These are phyloP conservation scores for Cucumis sativus DNA, from an alignment of 306 rosid genomes.

Conservation along the genomic window DNA sequence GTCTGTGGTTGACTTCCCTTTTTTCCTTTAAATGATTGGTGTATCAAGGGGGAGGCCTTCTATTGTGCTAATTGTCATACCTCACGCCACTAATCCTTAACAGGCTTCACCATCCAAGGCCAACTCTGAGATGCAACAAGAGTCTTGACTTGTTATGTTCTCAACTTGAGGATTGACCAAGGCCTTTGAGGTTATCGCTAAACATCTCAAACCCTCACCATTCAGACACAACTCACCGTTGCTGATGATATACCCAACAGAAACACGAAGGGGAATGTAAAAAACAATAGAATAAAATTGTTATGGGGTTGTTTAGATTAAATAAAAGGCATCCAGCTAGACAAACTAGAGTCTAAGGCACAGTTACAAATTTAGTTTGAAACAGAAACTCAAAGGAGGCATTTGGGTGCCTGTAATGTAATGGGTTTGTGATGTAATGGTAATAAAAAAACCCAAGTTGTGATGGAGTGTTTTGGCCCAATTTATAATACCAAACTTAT, in stretches of 20 bases:
- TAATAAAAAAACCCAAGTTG: too few species aligned
- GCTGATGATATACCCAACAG: background rate
- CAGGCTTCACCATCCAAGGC: background rate
- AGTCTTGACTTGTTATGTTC: background rate
- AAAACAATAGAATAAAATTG: background rate
- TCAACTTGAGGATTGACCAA: background rate
- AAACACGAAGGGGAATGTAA: background rate
- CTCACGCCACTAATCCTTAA: background rate
- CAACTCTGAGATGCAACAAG: background rate
- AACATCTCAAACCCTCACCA: background rate
- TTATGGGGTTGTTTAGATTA: background rate
- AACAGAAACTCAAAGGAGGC: too few species aligned
- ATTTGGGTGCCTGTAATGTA: too few species aligned
- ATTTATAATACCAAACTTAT: too few species aligned
- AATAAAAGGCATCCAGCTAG: too few species aligned
- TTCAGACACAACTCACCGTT: background rate
- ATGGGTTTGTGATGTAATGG: too few species aligned
- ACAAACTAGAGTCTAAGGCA: too few species aligned
- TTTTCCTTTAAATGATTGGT: background rate
- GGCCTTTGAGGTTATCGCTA: background rate
- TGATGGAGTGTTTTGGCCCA: too few species aligned
- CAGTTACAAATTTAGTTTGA: too few species aligned
- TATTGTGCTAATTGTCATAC: background rate
- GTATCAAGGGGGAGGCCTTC: background rate
- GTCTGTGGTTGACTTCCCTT: background rate